Evolutionary conservation across 2,329 filamentous ascomycete species (phyloP), one percentile per base, ranked within the genome.

Genomic region (Cercospora sojina): DNA sequence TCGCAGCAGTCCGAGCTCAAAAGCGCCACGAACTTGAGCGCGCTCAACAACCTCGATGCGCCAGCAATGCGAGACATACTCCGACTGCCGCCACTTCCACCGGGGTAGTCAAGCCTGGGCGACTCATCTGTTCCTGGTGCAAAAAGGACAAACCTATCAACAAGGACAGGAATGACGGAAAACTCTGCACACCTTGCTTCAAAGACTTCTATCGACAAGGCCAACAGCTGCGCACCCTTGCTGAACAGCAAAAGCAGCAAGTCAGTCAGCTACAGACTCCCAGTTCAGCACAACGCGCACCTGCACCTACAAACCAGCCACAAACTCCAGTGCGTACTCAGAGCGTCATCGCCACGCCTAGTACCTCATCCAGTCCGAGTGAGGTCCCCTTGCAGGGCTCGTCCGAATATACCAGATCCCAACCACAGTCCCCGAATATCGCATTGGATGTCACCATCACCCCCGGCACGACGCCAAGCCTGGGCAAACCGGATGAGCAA

Each of bases 121-220:
- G 64, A 23, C 56, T 66, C 60, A 51, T 38, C 51, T 68, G 67
- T 23, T 18, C 35, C 9, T n/a, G 16, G 12, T 68, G 67, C 49
- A n/a, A 35, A 10, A 66, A 66, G 49, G 57, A 66, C n/a, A 25
- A 27, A 53, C 67, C 67, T 4, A 47, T 66, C 7, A 1, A 16
- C 18, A 59, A 18, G 6, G 25, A 16, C n/a, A 61, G 35, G 47
- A 68, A 66, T 43, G 67, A 68, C 53, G 67, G 67, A 27, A 47
- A 62, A 13, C 29, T 59, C 16, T 68, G 67, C 27, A 68, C 67
- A 8, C 32, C 29, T 20, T 68, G 67, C 61, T 66, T 66, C 27
- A 60, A 49, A 10, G 58, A 56, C 43, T 43, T 35, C 27, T 5
- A 32, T 27, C n/a, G 16, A 25, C 12, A 38, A 16, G 57, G 57